Conservation (phyloP, 805 yeast genomes). For the Saccharomycopsis lassenensis region DNA sequence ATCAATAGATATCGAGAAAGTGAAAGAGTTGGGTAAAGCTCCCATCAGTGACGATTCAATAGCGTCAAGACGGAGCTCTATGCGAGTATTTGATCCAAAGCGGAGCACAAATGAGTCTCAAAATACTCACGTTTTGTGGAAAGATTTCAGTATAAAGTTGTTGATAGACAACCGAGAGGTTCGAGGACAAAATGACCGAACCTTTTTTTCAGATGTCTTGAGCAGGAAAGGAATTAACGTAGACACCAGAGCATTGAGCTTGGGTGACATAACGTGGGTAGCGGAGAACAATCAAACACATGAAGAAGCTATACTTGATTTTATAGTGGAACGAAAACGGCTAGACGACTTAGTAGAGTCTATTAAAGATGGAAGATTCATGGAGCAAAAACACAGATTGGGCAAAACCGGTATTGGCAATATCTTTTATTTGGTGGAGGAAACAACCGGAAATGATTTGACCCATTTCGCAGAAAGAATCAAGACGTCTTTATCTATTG, state of each 20-base stretch:
- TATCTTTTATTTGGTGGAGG: constrained; percentile 74
- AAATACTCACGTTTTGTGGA: constrained; percentile 54
- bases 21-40: too few species aligned
- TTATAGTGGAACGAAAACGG: constrained; percentile 83
- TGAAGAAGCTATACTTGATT: constrained; percentile 61
- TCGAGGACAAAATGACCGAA: constrained; percentile 54
- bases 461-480: constrained; percentile 48
- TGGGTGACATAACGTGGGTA: constrained; percentile 88
- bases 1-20: constrained; percentile 11
- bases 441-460: constrained; percentile 38
- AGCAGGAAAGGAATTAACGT: constrained; percentile 35
- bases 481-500: constrained; percentile 64
- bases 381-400: constrained; percentile 77
- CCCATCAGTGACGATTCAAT: too few species aligned
- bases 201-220: constrained; percentile 53
- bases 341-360: constrained; percentile 76
- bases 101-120: constrained; percentile 9
- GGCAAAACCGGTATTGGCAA: constrained; percentile 55
- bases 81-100: not conserved
- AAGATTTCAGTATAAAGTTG: constrained; percentile 46
- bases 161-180: constrained; percentile 78
- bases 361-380: constrained; percentile 78
- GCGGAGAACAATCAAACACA: constrained; percentile 53
- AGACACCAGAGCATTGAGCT: constrained; percentile 48
- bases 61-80: not conserved